Conservation (phyloP, 768 basidiomycete genomes). For the Candolleomyces aberdarensis region DNA sequence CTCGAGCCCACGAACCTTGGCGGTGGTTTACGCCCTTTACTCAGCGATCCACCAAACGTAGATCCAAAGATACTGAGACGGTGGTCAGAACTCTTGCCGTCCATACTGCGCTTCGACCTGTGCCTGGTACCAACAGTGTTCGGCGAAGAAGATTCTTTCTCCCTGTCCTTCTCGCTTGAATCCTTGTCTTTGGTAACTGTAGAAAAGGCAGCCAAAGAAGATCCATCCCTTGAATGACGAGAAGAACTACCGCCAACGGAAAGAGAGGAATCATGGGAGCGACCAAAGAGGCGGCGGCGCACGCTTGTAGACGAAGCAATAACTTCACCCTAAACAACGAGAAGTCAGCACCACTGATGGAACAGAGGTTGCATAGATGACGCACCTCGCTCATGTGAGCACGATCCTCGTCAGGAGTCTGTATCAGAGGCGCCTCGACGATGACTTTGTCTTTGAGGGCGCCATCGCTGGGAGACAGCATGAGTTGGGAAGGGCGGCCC, state of each 20-base stretch:
- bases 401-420: conserved; percentile 41
- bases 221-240: conserved; percentile 15
- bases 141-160: conserved; percentile 24
- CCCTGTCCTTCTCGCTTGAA: conserved; percentile 27
- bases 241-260: conserved; percentile 12
- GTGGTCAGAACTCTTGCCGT: conserved; percentile 52
- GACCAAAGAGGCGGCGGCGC: conserved; percentile 61
- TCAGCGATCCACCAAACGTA: conserved; percentile 55
- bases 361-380: conserved; percentile 10
- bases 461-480: conserved; percentile 61
- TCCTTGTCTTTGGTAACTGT: conserved; percentile 15
- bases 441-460: conserved; percentile 43
- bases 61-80: conserved; percentile 84
- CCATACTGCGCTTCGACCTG: conserved; percentile 49
- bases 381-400: conserved; percentile 68
- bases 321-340: conserved; percentile 46
- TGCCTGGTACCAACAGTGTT: conserved; percentile 29
- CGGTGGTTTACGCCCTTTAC: conserved; percentile 76
- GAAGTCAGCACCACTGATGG: neutral
- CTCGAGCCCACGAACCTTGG: conserved; percentile 50
- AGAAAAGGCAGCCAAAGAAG: conserved; percentile 5
- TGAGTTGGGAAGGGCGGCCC: conserved; percentile 48
- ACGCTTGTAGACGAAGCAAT: conserved; percentile 34
- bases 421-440: conserved; percentile 31
- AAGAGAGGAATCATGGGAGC: conserved; percentile 43